Conservation (phyloP, 78 protist species). For the Salpingoeca rosetta region DNA sequence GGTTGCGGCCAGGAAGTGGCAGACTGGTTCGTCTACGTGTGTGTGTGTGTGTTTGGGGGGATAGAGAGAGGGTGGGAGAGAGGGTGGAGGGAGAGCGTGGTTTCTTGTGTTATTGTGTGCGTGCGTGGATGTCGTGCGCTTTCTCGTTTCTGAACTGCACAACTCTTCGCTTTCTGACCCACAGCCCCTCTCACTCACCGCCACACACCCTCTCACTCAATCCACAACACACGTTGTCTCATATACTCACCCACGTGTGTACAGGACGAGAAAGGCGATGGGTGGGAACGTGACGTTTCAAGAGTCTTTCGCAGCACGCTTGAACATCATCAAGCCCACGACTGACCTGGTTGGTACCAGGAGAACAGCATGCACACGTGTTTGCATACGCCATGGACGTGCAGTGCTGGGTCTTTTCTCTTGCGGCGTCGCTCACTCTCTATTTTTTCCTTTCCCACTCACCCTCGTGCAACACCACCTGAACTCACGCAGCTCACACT, state of each 20-base stretch:
- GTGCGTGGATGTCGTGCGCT: neutral
- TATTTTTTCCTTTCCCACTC: too few species aligned
- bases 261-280: conserved; percentile 32
- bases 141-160: neutral
- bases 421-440: too few species aligned
- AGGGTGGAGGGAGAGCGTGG: too few species aligned
- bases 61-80: too few species aligned
- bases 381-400: too few species aligned
- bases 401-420: too few species aligned
- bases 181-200: neutral
- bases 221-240: neutral
- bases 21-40: too few species aligned
- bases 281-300: conserved; percentile 26
- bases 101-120: neutral
- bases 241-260: neutral
- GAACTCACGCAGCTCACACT: too few species aligned
- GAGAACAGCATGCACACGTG: too few species aligned
- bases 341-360: neutral
- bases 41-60: too few species aligned
- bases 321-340: conserved; percentile 41
- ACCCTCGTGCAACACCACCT: too few species aligned
- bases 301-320: conserved; percentile 28
- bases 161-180: neutral
- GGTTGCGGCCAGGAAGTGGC: conserved; percentile 44
- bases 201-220: neutral